A percentile compares a stretch with the other conserved stretches of the same genome.
These are phyloP conservation scores for Tuber brumale DNA, from an alignment of 495 filamentous ascomycete species.

Conservation along the genomic window DNA sequence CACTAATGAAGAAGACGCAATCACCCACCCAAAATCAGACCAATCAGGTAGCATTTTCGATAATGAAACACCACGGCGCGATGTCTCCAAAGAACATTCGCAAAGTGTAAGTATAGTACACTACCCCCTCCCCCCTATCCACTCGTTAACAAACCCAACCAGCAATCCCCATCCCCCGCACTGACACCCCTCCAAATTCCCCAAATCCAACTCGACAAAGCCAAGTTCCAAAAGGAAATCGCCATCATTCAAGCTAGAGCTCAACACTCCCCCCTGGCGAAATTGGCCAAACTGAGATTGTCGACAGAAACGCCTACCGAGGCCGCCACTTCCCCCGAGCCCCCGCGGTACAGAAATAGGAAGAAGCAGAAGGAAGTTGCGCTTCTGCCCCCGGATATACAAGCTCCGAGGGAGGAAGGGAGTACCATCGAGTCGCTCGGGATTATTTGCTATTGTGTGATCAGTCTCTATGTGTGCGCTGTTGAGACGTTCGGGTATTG, in stretches of 20 bases:
- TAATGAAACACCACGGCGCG: not conserved
- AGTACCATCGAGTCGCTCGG: not conserved
- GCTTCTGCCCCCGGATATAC: not conserved
- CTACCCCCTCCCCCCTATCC: not conserved
- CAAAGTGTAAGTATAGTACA: not conserved
- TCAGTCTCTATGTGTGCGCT: not conserved
- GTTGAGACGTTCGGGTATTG: not conserved
- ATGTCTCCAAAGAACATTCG: not conserved
- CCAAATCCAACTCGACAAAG: not conserved
- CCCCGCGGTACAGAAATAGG: not conserved
- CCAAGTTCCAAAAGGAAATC: not conserved
- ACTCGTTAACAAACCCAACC: not conserved
- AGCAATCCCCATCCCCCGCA: not conserved
- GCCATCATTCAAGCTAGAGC: not conserved
- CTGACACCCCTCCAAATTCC: not conserved
- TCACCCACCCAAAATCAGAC: not conserved
- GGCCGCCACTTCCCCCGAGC: not conserved
- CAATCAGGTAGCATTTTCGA: not conserved
- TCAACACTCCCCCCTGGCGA: not conserved
- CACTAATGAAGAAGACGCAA: not conserved
- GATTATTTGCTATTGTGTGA: not conserved
- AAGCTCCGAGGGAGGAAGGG: not conserved
- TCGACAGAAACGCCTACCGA: not conserved
- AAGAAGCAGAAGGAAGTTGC: not conserved
- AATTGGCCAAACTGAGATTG: not conserved